Percentiles rank a stretch among this genome's conserved stretches.
phyloP scores from a whole-genome alignment of 257 asterid species.

The Fraxinus pennsylvanica region DNA sequence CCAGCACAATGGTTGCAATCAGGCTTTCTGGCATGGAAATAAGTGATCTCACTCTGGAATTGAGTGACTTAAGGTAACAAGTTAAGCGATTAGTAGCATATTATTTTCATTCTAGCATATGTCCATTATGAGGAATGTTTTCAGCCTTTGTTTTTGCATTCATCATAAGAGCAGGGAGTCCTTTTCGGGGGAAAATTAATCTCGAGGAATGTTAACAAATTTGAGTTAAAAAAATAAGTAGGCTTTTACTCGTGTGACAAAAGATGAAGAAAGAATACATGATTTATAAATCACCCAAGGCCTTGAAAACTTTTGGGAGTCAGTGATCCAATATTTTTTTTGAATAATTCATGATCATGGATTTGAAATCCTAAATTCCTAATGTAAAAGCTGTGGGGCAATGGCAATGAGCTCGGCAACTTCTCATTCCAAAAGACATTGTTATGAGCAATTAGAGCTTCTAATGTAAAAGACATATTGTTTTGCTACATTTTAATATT shows the following conservation, averaged over 20 bases:
- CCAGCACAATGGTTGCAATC: slow-evolving; percentile 90
- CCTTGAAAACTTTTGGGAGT: neutral
- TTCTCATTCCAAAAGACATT: neutral
- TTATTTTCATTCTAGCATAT: slow-evolving; percentile 5
- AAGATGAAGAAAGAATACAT: neutral
- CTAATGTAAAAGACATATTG: too few relatives aligned
- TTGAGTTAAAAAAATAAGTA: neutral
- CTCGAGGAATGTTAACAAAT: neutral
- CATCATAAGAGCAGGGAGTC: neutral
- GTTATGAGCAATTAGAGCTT: neutral
- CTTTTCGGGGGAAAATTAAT: neutral
- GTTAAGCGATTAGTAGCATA: slow-evolving; percentile 3
- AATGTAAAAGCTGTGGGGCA: slow-evolving; percentile 1
- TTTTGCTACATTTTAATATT: too few relatives aligned
- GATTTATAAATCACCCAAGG: neutral
- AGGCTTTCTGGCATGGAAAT: slow-evolving; percentile 87
- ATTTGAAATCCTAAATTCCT: neutral
- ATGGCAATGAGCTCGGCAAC: neutral
- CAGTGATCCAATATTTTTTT: too few relatives aligned
- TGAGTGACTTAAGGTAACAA: slow-evolving; percentile 77
- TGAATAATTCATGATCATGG: neutral
- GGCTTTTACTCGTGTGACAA: neutral
- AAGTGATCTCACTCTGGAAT: slow-evolving; percentile 85
- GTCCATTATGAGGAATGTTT: neutral
- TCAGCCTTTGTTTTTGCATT: neutral